Conservation (phyloP, 108 stramenopile genomes). For the Conticribra weissflogii region DNA sequence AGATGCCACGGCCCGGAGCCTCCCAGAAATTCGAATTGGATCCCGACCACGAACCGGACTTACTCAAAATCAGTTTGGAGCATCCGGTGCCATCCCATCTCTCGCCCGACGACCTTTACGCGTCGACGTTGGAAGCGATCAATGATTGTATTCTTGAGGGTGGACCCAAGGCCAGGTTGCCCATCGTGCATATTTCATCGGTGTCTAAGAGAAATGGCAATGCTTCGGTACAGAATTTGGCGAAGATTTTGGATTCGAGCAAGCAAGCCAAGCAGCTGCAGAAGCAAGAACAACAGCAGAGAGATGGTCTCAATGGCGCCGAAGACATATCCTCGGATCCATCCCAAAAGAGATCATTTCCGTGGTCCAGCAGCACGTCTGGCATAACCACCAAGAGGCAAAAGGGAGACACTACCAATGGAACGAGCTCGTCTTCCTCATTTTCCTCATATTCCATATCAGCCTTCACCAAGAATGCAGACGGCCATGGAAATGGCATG, state of each 20-base stretch:
- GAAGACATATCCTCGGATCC: background rate
- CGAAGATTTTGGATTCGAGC: too few species aligned
- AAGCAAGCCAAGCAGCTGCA: too few species aligned
- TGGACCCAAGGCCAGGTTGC: conserved; percentile 69
- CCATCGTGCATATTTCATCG: conserved; percentile 18
- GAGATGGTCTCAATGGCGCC: background rate
- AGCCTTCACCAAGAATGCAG: background rate
- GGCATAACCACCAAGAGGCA: background rate
- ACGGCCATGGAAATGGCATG: background rate
- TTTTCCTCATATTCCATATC: background rate
- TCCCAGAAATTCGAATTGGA: conserved; percentile 42
- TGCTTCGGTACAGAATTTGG: too few species aligned
- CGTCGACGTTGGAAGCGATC: conserved; percentile 31
- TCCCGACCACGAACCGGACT: conserved; percentile 56
- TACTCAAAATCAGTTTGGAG: conserved; percentile 54
- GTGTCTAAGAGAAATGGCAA: background rate
- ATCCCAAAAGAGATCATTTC: background rate
- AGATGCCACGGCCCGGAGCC: conserved; percentile 39
- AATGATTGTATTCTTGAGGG: conserved; percentile 49
- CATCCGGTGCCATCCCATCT: conserved; percentile 49
- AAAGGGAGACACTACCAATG: background rate
- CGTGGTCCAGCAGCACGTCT: background rate
- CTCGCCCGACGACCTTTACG: conserved; percentile 14
- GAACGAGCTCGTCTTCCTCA: background rate
- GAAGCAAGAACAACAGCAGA: too few species aligned